Evolutionary conservation across 768 basidiomycete species (phyloP).

Genomic region (Hypsizygus marmoreus): DNA sequence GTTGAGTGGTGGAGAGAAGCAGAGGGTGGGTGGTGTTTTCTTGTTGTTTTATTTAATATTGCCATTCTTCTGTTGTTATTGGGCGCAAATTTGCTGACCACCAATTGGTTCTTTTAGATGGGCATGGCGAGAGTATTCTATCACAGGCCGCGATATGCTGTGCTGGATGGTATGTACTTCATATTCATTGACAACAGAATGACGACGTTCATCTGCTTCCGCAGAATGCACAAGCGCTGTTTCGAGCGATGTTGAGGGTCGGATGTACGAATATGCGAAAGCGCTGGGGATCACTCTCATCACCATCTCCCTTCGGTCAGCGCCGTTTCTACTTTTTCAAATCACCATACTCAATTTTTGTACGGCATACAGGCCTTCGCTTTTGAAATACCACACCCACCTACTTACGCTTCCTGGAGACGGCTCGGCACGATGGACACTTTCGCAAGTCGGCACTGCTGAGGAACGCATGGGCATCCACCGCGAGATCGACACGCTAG

Average conservation of each 20-base stretch:
- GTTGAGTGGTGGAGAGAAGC: conserved; percentile 95
- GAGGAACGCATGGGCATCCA: conserved; percentile 77
- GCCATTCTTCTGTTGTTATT: conserved; percentile 4
- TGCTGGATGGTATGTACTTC: conserved; percentile 72
- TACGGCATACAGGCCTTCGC: conserved; percentile 58
- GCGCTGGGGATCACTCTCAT: conserved; percentile 87
- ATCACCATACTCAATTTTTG: conserved; percentile 1
- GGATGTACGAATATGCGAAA: conserved; percentile 94
- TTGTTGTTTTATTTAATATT: background rate
- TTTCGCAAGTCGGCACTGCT: conserved; percentile 68
- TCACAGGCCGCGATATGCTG: conserved; percentile 78
- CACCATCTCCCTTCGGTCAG: conserved; percentile 83
- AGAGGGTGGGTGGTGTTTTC: conserved; percentile 55
- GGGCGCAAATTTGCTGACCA: too few species aligned
- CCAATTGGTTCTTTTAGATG: conserved; percentile 65
- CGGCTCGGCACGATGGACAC: conserved; percentile 68
- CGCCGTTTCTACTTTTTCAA: too few species aligned
- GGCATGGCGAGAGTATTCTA: conserved; percentile 92
- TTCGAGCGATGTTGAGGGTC: conserved; percentile 92
- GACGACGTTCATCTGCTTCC: background rate
- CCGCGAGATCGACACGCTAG: conserved; percentile 69
- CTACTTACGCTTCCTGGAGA: conserved; percentile 80
- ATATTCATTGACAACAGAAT: background rate
- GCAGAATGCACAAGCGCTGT: conserved; percentile 94
- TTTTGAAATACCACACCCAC: conserved; percentile 88